A percentile compares a stretch with the other conserved stretches of the same genome.
phyloP scores from a whole-genome alignment of 2,329 filamentous ascomycete genomes.

The Fonsecaea nubica region DNA sequence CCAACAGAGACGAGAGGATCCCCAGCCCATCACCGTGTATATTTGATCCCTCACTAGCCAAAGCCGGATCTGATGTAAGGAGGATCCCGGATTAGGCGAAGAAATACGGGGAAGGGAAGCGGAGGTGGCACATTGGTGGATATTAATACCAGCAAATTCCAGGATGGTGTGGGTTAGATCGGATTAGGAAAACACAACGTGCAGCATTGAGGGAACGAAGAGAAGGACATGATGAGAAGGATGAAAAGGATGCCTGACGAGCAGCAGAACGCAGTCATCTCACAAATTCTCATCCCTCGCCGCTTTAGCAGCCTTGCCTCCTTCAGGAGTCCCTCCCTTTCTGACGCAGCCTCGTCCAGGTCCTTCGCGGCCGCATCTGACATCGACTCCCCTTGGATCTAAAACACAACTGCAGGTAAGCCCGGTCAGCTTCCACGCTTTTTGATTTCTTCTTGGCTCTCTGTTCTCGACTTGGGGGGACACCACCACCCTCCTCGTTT shows the following conservation, averaged over 20 bases:
- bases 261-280: too few relatives aligned
- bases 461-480: background rate
- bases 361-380: background rate
- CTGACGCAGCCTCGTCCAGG: background rate
- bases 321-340: background rate
- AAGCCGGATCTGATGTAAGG: constrained; percentile 2
- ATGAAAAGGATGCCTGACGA: background rate
- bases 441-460: background rate
- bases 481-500: background rate
- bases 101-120: background rate
- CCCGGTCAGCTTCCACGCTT: background rate
- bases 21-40: background rate
- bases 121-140: background rate
- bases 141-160: constrained; percentile 1
- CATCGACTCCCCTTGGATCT: background rate
- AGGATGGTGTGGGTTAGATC: background rate
- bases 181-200: background rate
- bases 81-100: background rate
- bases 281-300: background rate
- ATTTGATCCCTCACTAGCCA: background rate
- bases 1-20: background rate
- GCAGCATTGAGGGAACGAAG: background rate
- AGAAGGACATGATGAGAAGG: background rate
- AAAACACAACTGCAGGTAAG: background rate
- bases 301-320: background rate